phyloP scores from a whole-genome alignment of 805 yeast genomes.

The Yarrowia phangngaensis region DNA sequence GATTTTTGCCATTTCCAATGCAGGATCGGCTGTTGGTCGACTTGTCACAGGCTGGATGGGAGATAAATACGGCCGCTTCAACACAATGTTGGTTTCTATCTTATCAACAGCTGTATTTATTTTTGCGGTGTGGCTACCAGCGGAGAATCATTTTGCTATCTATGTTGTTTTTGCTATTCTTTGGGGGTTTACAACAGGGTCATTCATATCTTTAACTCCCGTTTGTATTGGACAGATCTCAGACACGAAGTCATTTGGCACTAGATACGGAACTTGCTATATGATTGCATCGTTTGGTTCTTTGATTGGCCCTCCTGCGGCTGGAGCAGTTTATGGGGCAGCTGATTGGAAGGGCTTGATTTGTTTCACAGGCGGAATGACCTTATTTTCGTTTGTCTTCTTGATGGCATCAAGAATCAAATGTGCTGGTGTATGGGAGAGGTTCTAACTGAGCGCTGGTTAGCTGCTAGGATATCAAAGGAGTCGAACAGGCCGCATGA shows the following conservation, averaged over 20 bases:
- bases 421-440: conserved; percentile 15
- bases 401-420: conserved; percentile 32
- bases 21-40: conserved; percentile 52
- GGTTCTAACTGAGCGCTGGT: too few species aligned
- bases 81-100: conserved; percentile 52
- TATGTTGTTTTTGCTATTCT: conserved; percentile 51
- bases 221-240: conserved; percentile 65
- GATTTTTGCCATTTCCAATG: conserved; percentile 48
- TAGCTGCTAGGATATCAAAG: too few species aligned
- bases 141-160: conserved; percentile 39
- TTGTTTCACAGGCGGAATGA: conserved; percentile 35
- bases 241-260: conserved; percentile 62
- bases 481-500: too few species aligned
- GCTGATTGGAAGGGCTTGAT: conserved; percentile 34
- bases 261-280: conserved; percentile 63
- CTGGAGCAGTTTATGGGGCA: conserved; percentile 36
- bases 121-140: conserved; percentile 63
- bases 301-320: conserved; percentile 42
- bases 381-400: conserved; percentile 31
- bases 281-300: conserved; percentile 43
- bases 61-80: conserved; percentile 54
- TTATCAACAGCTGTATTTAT: conserved; percentile 47
- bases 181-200: conserved; percentile 59
- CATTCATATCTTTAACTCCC: conserved; percentile 62
- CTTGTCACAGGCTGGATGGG: conserved; percentile 53